Evolutionary conservation across 768 basidiomycete genomes (phyloP).

Genomic region (Gelatoporia subvermispora): DNA sequence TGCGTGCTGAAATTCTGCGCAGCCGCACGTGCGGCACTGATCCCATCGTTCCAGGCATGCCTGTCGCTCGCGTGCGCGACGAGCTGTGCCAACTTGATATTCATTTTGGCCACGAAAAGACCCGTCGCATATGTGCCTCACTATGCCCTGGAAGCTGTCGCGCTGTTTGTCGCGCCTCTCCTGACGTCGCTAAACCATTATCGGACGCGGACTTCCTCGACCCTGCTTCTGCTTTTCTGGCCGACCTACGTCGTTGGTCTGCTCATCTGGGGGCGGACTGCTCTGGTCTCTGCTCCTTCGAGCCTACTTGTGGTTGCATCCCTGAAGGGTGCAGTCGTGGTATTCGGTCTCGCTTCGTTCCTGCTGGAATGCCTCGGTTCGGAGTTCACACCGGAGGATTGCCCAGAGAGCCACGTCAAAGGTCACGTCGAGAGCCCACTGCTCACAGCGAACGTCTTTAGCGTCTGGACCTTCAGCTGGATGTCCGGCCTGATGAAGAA

Average conservation of each 20-base stretch:
- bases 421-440: conserved; percentile 69
- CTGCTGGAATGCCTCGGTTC: conserved; percentile 67
- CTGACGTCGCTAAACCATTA: conserved; percentile 69
- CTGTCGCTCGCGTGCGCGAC: conserved; percentile 41
- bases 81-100: conserved; percentile 40
- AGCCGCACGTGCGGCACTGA: not conserved
- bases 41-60: conserved; percentile 33
- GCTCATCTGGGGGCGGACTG: conserved; percentile 58
- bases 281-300: conserved; percentile 27
- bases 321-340: conserved; percentile 39
- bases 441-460: conserved; percentile 75
- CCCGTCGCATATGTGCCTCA: conserved; percentile 42
- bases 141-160: conserved; percentile 55
- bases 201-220: conserved; percentile 64
- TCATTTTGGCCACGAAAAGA: conserved; percentile 32
- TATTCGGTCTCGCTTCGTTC: conserved; percentile 52
- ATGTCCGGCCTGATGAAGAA: conserved; percentile 76
- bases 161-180: conserved; percentile 41
- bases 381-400: conserved; percentile 35
- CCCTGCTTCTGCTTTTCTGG: conserved; percentile 78
- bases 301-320: conserved; percentile 31
- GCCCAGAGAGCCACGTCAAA: conserved; percentile 35
- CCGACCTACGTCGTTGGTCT: conserved; percentile 53
- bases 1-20: conserved; percentile 32
- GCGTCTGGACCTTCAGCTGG: conserved; percentile 82